These are phyloP conservation scores for Solanum chmielewskii DNA, from an alignment of 257 asterid species.

Conservation along the genomic window DNA sequence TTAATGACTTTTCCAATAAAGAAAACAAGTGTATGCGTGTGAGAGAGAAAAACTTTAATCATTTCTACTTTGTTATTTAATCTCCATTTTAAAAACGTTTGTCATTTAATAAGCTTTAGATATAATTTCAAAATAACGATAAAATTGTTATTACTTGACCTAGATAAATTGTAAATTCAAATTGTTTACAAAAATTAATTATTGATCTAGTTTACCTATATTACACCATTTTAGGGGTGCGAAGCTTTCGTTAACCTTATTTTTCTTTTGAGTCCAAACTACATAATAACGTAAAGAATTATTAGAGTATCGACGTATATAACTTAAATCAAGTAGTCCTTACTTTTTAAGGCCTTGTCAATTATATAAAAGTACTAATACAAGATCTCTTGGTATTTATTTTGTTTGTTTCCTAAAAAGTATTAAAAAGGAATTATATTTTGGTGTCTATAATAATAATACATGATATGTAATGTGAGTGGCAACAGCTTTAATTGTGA, in stretches of 20 bases:
- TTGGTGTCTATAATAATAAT: not conserved
- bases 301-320: not conserved
- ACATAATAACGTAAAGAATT: too few relatives aligned
- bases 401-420: not conserved
- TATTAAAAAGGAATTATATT: not conserved
- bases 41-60: not conserved
- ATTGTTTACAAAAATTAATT: not conserved
- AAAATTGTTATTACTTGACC: not conserved
- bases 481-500: not conserved
- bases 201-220: not conserved
- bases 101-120: not conserved
- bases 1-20: not conserved
- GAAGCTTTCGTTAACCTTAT: not conserved
- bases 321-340: not conserved
- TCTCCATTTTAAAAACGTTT: not conserved
- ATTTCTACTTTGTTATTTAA: not conserved
- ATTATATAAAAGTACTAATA: not conserved
- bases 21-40: not conserved
- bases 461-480: not conserved
- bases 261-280: too few relatives aligned
- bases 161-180: not conserved
- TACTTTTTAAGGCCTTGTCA: not conserved
- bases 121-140: not conserved
- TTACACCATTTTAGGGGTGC: not conserved
- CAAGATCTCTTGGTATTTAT: not conserved